phyloP scores from a whole-genome alignment of 1,284 basidiomycete genomes.

The Boletus mariae region DNA sequence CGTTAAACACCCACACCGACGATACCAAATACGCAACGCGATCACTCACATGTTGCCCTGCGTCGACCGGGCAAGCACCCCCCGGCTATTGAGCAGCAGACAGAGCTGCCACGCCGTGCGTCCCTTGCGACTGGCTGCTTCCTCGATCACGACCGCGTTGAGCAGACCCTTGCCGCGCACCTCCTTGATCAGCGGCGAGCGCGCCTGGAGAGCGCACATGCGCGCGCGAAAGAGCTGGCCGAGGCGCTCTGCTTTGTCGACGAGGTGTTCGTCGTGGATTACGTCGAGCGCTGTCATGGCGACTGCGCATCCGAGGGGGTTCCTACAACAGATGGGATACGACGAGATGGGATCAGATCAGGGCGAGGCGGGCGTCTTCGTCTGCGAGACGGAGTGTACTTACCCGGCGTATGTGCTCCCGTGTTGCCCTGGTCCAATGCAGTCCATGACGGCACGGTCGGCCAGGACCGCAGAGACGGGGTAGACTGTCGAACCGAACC shows the following conservation, averaged over 20 bases:
- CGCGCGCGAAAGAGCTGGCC: slow-evolving; percentile 82
- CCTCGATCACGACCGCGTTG: slow-evolving; percentile 94
- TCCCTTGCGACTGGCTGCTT: slow-evolving; percentile 69
- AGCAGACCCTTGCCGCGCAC: slow-evolving; percentile 87
- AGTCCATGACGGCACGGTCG: slow-evolving; percentile 88
- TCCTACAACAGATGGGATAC: slow-evolving; percentile 43
- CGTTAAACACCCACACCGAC: neutral
- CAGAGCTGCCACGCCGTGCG: slow-evolving; percentile 96
- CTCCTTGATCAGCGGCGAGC: slow-evolving; percentile 65
- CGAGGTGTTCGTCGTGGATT: slow-evolving; percentile 81
- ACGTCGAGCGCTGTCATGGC: slow-evolving; percentile 90
- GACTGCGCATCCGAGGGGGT: slow-evolving; percentile 95
- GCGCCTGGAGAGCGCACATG: slow-evolving; percentile 50
- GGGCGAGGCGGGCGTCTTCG: neutral
- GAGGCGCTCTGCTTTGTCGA: slow-evolving; percentile 72
- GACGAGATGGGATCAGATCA: neutral
- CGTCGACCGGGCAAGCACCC: slow-evolving; percentile 92
- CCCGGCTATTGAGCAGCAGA: slow-evolving; percentile 85
- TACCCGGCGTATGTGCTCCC: slow-evolving; percentile 92
- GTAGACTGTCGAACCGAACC: slow-evolving; percentile 58
- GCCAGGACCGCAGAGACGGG: slow-evolving; percentile 95
- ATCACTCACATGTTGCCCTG: slow-evolving; percentile 84
- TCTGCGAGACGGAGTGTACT: slow-evolving; percentile 18
- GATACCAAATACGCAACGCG: neutral
- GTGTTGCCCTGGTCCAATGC: slow-evolving; percentile 93